Evolutionary conservation across 768 basidiomycete species (phyloP).

Genomic region (Chalciporus chontae): DNA sequence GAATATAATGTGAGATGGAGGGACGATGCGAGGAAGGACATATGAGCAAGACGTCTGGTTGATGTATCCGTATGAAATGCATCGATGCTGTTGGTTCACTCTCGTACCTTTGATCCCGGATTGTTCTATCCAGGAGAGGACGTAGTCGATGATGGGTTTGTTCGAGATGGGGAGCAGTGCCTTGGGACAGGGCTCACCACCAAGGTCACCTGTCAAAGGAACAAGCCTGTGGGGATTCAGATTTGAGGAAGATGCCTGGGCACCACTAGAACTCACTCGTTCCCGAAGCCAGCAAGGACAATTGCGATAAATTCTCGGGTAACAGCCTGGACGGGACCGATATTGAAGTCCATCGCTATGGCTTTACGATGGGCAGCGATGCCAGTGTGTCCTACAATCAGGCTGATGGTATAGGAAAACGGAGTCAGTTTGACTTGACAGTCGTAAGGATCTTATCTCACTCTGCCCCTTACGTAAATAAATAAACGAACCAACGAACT

Average conservation of each 20-base stretch:
- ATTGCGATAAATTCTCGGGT: slow-evolving; percentile 84
- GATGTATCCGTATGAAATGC: slow-evolving; percentile 8
- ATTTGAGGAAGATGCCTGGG: not conserved
- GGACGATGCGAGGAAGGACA: slow-evolving; percentile 76
- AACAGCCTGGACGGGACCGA: slow-evolving; percentile 47
- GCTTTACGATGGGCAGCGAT: not conserved
- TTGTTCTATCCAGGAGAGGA: slow-evolving; percentile 81
- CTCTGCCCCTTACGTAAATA: too few species aligned
- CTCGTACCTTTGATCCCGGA: slow-evolving; percentile 75
- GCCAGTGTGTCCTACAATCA: not conserved
- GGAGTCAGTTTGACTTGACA: too few species aligned
- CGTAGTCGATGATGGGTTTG: slow-evolving; percentile 81
- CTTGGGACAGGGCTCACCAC: slow-evolving; percentile 82
- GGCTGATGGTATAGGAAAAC: too few species aligned
- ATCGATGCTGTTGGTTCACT: not conserved
- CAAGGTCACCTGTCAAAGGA: slow-evolving; percentile 73
- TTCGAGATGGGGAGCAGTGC: slow-evolving; percentile 86
- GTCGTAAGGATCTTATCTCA: too few species aligned
- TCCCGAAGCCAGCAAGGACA: slow-evolving; percentile 88
- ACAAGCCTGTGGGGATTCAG: slow-evolving; percentile 48
- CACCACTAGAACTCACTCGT: slow-evolving; percentile 53
- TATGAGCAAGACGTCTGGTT: slow-evolving; percentile 78
- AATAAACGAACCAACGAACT: too few species aligned
- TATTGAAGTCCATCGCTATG: slow-evolving; percentile 58
- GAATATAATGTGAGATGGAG: slow-evolving; percentile 79